phyloP scores from a whole-genome alignment of 441 rosid genomes.

The Brassica hybrid region DNA sequence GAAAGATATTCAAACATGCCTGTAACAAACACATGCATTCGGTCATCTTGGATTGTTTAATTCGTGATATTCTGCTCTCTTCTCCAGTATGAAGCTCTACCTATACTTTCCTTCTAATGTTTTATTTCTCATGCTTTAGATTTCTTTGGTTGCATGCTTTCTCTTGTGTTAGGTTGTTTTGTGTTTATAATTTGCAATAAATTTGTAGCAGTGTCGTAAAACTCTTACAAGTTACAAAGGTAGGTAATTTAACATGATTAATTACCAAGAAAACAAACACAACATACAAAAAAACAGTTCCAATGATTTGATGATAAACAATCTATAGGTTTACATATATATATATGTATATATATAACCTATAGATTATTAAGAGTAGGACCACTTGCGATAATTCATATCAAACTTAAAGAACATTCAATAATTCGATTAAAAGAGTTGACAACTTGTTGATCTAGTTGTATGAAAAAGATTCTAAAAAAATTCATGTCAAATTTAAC shows the following conservation, averaged over 20 bases:
- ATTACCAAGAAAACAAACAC: neutral
- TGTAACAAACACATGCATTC: neutral
- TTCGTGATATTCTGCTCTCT: neutral
- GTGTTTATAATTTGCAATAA: no score
- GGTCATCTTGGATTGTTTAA: neutral
- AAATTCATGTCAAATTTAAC: neutral
- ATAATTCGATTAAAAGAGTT: slow-evolving; percentile 33
- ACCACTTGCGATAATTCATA: slow-evolving; percentile 32
- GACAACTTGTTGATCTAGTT: slow-evolving; percentile 44
- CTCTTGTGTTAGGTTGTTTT: neutral
- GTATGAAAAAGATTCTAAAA: slow-evolving; percentile 31
- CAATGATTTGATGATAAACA: neutral
- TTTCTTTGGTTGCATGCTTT: neutral
- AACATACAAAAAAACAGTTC: neutral
- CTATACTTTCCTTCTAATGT: neutral
- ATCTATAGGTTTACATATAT: no score
- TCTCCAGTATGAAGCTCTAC: neutral
- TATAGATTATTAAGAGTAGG: slow-evolving; percentile 15
- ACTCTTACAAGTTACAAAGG: neutral
- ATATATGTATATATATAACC: no score
- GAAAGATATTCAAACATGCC: neutral
- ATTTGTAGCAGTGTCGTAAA: neutral
- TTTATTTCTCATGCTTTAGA: no score
- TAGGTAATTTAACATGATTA: neutral
- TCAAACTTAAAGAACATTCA: slow-evolving; percentile 16